These are phyloP conservation scores for Pogostemon cablin DNA, from an alignment of 257 asterid genomes.

Conservation along the genomic window DNA sequence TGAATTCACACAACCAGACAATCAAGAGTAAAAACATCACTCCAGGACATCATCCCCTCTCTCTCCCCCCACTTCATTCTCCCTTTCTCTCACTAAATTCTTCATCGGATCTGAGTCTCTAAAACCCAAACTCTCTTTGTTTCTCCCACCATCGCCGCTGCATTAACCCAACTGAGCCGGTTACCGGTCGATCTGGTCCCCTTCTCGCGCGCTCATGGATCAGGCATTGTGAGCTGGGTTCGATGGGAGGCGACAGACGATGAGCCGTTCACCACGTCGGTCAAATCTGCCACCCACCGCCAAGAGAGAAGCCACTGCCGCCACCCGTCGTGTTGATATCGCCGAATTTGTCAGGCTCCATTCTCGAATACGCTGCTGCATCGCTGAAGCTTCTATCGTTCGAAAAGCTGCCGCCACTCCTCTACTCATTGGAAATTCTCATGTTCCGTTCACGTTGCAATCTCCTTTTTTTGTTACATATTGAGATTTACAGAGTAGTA, in stretches of 20 bases:
- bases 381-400: too few relatives aligned
- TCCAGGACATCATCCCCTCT: slow-evolving; percentile 40
- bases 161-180: not conserved
- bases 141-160: slow-evolving; percentile 38
- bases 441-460: too few relatives aligned
- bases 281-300: too few relatives aligned
- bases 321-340: too few relatives aligned
- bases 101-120: slow-evolving; percentile 65
- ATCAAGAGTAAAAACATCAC: slow-evolving; percentile 24
- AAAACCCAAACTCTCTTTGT: slow-evolving; percentile 40
- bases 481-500: too few relatives aligned
- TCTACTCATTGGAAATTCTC: too few relatives aligned
- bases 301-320: too few relatives aligned
- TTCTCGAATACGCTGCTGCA: too few relatives aligned
- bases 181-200: slow-evolving; percentile 31
- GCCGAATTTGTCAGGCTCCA: too few relatives aligned
- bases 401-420: too few relatives aligned
- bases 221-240: slow-evolving; percentile 49
- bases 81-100: slow-evolving; percentile 37
- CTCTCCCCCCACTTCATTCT: slow-evolving; percentile 10
- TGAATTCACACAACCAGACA: slow-evolving; percentile 35
- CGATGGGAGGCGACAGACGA: slow-evolving; percentile 51
- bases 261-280: slow-evolving; percentile 41
- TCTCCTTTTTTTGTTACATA: too few relatives aligned
- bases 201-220: slow-evolving; percentile 35